Evolutionary conservation across 176 grass and related monocot genomes (phyloP).

Genomic region (Urochloa ruziziensis): DNA sequence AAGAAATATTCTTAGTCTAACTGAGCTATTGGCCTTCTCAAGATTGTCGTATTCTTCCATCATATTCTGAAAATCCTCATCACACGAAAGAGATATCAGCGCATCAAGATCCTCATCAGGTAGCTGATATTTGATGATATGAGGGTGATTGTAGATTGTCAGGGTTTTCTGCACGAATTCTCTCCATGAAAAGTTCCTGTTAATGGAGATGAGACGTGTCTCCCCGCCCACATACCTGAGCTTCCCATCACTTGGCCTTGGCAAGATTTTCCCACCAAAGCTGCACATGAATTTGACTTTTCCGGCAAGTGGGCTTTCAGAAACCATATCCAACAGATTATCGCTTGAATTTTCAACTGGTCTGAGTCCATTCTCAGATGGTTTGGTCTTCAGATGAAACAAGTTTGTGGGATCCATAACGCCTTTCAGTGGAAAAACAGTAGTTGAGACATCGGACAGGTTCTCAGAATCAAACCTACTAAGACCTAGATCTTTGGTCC

Average conservation of each 20-base stretch:
- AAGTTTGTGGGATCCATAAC: constrained; percentile 40
- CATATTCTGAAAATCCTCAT: constrained; percentile 98
- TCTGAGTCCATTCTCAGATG: constrained; percentile 40
- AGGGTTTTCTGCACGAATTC: constrained; percentile 74
- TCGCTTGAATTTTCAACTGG: constrained; percentile 34
- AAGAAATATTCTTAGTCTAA: constrained; percentile 76
- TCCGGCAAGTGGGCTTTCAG: constrained; percentile 50
- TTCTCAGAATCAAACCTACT: constrained; percentile 45
- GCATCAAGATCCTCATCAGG: constrained; percentile 95
- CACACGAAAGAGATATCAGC: constrained; percentile 81
- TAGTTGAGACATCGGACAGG: constrained; percentile 37
- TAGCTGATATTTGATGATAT: constrained; percentile 96
- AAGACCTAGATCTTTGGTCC: constrained; percentile 45
- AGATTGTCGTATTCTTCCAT: constrained; percentile 82
- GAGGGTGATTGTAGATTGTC: constrained; percentile 69
- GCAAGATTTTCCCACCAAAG: constrained; percentile 92
- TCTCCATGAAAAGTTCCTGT: constrained; percentile 55
- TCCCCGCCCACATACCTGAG: constrained; percentile 88
- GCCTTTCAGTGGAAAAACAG: constrained; percentile 33
- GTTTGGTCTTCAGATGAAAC: background rate
- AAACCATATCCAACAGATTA: constrained; percentile 33
- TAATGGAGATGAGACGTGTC: constrained; percentile 70
- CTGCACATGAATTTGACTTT: constrained; percentile 95
- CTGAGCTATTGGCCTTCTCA: constrained; percentile 65
- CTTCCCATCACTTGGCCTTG: constrained; percentile 84